Evolutionary conservation across 2,329 filamentous ascomycete species (phyloP).

Genomic region (Aureobasidium musti): DNA sequence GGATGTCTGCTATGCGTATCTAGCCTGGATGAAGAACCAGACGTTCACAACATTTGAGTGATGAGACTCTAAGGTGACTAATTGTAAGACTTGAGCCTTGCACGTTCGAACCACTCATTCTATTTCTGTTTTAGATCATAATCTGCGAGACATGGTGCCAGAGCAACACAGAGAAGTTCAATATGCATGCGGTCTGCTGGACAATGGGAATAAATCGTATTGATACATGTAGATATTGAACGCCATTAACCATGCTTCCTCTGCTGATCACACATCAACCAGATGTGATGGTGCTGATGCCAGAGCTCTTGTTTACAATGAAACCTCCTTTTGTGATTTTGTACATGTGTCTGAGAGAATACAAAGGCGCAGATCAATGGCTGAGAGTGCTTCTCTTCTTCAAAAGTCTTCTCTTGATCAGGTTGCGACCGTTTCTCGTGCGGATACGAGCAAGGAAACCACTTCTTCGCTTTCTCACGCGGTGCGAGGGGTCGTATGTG

Average conservation of each 20-base stretch:
- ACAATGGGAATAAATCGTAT: background rate
- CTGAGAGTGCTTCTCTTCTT: constrained; percentile 58
- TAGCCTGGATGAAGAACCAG: background rate
- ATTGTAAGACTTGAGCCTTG: background rate
- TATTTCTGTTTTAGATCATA: background rate
- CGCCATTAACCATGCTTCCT: constrained; percentile 23
- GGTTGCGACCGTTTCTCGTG: constrained; percentile 56
- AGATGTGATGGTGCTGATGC: background rate
- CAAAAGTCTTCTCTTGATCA: constrained; percentile 55
- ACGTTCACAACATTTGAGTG: background rate
- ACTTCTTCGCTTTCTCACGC: constrained; percentile 62
- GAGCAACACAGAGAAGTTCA: background rate
- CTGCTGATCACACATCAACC: background rate
- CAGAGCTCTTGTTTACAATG: background rate
- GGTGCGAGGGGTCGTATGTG: constrained; percentile 61
- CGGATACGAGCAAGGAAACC: constrained; percentile 59
- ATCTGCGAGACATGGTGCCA: background rate
- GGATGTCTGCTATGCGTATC: background rate
- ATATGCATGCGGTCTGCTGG: background rate
- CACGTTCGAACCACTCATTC: background rate
- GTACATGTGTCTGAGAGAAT: background rate
- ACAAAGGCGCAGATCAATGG: constrained; percentile 46
- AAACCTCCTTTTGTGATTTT: background rate
- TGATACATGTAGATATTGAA: constrained; percentile 28
- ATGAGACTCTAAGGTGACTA: background rate